These are phyloP conservation scores for Quercus tomentella DNA, from an alignment of 331 rosid genomes.

Conservation along the genomic window DNA sequence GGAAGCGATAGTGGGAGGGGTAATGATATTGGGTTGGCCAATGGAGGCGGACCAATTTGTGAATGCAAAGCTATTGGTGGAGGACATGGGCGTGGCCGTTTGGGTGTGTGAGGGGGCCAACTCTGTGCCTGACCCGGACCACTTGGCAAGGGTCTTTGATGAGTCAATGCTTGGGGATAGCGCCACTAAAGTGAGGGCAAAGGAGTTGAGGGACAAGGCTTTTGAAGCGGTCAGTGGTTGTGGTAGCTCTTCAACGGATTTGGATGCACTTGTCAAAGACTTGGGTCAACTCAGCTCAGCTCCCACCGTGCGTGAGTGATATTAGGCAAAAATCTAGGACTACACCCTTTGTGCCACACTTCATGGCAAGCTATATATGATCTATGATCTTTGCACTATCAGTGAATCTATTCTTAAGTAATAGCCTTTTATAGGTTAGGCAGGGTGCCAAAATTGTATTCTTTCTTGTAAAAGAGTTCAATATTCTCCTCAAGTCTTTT, in stretches of 20 bases:
- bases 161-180: conserved; percentile 1
- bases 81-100: conserved; percentile 26
- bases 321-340: no score
- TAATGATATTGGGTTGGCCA: conserved; percentile 41
- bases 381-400: no score
- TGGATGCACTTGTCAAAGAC: conserved; percentile 1
- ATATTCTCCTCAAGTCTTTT: no score
- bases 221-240: neutral
- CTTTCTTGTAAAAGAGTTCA: no score
- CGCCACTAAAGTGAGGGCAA: conserved; percentile 1
- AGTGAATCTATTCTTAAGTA: no score
- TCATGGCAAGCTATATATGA: no score
- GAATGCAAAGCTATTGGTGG: conserved; percentile 28
- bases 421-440: no score
- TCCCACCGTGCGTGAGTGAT: no score
- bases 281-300: neutral
- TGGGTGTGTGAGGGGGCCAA: conserved; percentile 28
- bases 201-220: conserved; percentile 4
- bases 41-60: conserved; percentile 33
- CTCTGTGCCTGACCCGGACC: conserved; percentile 27
- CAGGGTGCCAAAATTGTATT: no score
- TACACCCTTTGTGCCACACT: no score
- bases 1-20: conserved; percentile 29
- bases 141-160: conserved; percentile 24
- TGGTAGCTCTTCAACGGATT: conserved; percentile 1